Evolutionary conservation across 352 stramenopile species (phyloP).

Genomic region (Halophytophthora polymorphica): DNA sequence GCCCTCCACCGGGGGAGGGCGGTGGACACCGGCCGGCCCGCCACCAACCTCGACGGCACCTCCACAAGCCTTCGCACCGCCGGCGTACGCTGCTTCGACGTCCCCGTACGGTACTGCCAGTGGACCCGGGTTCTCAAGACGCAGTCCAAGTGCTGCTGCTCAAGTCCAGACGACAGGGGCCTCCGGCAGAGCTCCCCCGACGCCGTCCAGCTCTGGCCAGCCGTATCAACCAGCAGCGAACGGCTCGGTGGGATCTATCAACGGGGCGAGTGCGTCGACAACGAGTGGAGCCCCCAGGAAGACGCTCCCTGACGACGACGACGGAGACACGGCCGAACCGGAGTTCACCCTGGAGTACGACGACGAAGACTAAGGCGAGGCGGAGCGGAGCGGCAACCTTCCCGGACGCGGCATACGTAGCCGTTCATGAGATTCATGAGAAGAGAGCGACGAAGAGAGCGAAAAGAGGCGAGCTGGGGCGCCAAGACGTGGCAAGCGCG

Average conservation of each 20-base stretch:
- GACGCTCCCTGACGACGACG: constrained; percentile 54
- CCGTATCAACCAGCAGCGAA: constrained; percentile 18
- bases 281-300: constrained; percentile 8
- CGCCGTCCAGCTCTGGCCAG: constrained; percentile 13
- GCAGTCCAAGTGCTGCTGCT: constrained; percentile 17
- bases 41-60: constrained; percentile 4
- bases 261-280: constrained; percentile 4
- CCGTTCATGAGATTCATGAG: too few relatives aligned
- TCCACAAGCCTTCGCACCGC: constrained; percentile 17
- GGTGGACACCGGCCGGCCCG: constrained; percentile 12
- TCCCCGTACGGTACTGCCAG: constrained; percentile 15
- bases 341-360: constrained; percentile 81
- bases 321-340: constrained; percentile 44
- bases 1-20: constrained; percentile 19
- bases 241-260: too few relatives aligned
- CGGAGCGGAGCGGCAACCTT: constrained; percentile 1
- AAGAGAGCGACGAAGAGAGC: too few relatives aligned
- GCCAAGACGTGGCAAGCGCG: too few relatives aligned
- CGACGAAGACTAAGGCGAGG: constrained; percentile 75
- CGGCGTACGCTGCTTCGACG: constrained; percentile 13
- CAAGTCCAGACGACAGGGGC: constrained; percentile 20
- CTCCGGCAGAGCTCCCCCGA: neutral
- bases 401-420: too few relatives aligned
- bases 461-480: too few relatives aligned
- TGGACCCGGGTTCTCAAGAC: constrained; percentile 16